Evolutionary conservation across 805 yeast species (phyloP).

Genomic region (Candida montana): DNA sequence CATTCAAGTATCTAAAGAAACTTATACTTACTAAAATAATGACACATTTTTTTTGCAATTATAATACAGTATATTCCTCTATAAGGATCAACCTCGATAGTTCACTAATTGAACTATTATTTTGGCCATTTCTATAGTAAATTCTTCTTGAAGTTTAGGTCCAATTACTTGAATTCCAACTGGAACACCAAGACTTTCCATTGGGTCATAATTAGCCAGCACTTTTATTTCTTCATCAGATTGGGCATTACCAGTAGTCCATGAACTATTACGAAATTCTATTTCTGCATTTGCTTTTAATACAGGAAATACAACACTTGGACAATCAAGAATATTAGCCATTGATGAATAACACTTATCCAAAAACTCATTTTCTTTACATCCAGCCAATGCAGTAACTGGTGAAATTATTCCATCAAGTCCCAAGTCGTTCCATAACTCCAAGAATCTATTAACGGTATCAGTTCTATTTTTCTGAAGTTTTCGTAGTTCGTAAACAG

Average conservation of each 20-base stretch:
- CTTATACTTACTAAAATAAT: neutral
- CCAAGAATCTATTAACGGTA: slow-evolving; percentile 32
- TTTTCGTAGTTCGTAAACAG: slow-evolving; percentile 36
- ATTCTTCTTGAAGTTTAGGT: slow-evolving; percentile 19
- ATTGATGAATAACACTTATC: slow-evolving; percentile 47
- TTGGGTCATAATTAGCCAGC: slow-evolving; percentile 7
- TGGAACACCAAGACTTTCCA: slow-evolving; percentile 10
- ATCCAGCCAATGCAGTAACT: slow-evolving; percentile 41
- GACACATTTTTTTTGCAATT: slow-evolving; percentile 12
- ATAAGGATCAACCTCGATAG: too few species aligned
- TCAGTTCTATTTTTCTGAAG: slow-evolving; percentile 33
- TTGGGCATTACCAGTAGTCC: neutral
- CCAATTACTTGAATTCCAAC: slow-evolving; percentile 23
- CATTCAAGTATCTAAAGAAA: slow-evolving; percentile 11
- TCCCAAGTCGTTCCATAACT: slow-evolving; percentile 32
- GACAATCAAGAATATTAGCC: slow-evolving; percentile 50
- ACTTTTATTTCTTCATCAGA: slow-evolving; percentile 6
- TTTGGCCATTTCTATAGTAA: slow-evolving; percentile 12
- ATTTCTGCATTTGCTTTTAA: slow-evolving; percentile 38
- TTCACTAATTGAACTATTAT: neutral
- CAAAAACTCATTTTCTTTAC: slow-evolving; percentile 29
- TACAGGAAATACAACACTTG: slow-evolving; percentile 51
- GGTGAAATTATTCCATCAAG: slow-evolving; percentile 50
- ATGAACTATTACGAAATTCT: slow-evolving; percentile 1
- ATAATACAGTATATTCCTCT: too few species aligned